phyloP scores from a whole-genome alignment of 164 flowering plant genomes.

The Dillenia suffruticosa region DNA sequence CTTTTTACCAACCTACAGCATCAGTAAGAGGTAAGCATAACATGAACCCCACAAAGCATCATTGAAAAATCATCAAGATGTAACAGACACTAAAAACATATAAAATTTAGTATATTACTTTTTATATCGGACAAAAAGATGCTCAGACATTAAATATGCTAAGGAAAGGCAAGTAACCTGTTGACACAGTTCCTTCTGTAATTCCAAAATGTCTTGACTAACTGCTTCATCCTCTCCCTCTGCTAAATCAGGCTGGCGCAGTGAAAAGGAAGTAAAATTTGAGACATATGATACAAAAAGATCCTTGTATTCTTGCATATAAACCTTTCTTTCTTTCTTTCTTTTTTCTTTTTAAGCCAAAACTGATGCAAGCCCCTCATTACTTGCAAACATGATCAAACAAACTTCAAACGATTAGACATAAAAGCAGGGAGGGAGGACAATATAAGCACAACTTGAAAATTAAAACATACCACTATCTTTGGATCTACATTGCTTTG shows the following conservation, averaged over 20 bases:
- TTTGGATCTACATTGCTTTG: constrained; percentile 78
- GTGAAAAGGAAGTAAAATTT: constrained; percentile 6
- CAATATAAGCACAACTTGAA: background rate
- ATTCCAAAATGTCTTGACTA: constrained; percentile 44
- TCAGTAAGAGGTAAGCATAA: background rate
- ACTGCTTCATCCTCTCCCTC: constrained; percentile 75
- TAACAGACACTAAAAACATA: too few species aligned
- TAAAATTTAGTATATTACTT: too few species aligned
- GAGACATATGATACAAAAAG: background rate
- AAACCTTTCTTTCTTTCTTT: too few species aligned
- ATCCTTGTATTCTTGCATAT: background rate
- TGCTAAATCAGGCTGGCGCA: constrained; percentile 64
- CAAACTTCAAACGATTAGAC: too few species aligned
- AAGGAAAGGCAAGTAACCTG: constrained; percentile 35
- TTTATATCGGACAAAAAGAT: too few species aligned
- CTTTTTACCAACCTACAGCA: constrained; percentile 48
- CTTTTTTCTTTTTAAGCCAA: too few species aligned
- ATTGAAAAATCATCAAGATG: too few species aligned
- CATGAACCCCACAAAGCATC: too few species aligned
- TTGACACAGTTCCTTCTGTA: constrained; percentile 39
- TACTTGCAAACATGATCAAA: too few species aligned
- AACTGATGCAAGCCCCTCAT: too few species aligned
- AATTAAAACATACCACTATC: constrained; percentile 53
- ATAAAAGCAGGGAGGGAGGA: too few species aligned
- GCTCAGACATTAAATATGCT: too few species aligned